phyloP scores from a whole-genome alignment of 1,284 basidiomycete genomes.

The Schizopora paradoxa region DNA sequence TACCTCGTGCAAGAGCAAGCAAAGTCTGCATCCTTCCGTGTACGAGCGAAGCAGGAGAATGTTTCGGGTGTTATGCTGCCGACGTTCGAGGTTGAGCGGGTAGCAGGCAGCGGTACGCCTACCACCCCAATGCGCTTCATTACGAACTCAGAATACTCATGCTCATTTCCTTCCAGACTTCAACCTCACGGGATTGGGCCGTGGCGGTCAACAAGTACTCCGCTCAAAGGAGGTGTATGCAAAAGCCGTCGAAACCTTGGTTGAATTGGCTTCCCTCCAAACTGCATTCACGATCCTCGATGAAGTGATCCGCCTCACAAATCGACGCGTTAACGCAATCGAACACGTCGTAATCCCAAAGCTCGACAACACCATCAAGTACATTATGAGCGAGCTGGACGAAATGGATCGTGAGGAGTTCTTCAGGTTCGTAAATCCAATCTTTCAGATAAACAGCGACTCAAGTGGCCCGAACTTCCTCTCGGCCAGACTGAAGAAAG shows the following conservation, averaged over 20 bases:
- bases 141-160: not conserved
- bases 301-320: constrained; percentile 98
- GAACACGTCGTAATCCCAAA: constrained; percentile 97
- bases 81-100: constrained; percentile 88
- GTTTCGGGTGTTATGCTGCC: constrained; percentile 98
- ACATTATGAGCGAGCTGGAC: constrained; percentile 91
- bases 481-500: constrained; percentile 76
- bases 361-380: constrained; percentile 96
- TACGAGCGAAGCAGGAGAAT: constrained; percentile 96
- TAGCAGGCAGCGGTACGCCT: constrained; percentile 69
- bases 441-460: not conserved
- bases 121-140: not conserved
- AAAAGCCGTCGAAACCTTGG: constrained; percentile 94
- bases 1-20: constrained; percentile 93
- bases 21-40: constrained; percentile 88
- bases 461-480: constrained; percentile 8
- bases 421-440: constrained; percentile 64
- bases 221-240: constrained; percentile 94
- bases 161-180: constrained; percentile 61
- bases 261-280: constrained; percentile 94
- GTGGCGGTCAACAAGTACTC: constrained; percentile 95
- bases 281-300: constrained; percentile 99
- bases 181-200: constrained; percentile 94
- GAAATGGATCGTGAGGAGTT: constrained; percentile 99
- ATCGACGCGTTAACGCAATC: constrained; percentile 97